Base-by-base conservation (phyloP, 768 basidiomycete species). In the Sarcodon aspratus region DNA sequence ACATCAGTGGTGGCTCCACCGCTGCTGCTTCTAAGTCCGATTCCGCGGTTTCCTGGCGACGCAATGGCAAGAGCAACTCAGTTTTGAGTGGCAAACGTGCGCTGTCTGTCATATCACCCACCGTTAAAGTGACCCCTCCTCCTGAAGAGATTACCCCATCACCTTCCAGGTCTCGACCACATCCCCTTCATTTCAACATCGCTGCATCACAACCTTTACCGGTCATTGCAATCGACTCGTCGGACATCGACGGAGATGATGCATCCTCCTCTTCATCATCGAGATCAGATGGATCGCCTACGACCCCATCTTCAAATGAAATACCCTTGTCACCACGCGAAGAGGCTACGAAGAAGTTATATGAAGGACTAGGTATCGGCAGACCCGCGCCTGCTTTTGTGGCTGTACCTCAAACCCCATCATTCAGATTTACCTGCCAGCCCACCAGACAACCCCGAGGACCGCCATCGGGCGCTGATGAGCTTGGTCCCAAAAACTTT, bases 401-500 rank as follows among this genome's bases (percentile, higher is more conserved):
- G 49, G 70, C 72, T 31, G 60, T 67, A 49, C 69, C 69, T 48
- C 63, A 62, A 46, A 57, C 68, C 55, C 63, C 63, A 48, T 59
- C 59, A 48, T 59, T 64, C 50, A 74, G 67, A 63, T 60, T 82
- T 66, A 71, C 70, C 52, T 85, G 80, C 63, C 80, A 82, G 60
- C 83, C 85, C 52, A 72, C 81, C 48, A 81, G 90, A 64, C 90
- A 92, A 70, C 90, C 90, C 58, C 78, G 81, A 50, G 90, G 90
- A 57, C 90, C 90, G 49, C 90, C 90, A 40, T 85, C 85, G 18
- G 83, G 85, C 60, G 79, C 80, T 54, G 89, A 92, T 59, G 89
- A 92, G 61, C 78, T 92, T 45, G 82, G 84, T 15, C 83, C 85
- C 40, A 84, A 86, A 74, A 92, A 92, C 63, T 92, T 92, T 70